These are phyloP conservation scores for Exophiala spinifera DNA, from an alignment of 2,329 filamentous ascomycete species.

Conservation along the genomic window DNA sequence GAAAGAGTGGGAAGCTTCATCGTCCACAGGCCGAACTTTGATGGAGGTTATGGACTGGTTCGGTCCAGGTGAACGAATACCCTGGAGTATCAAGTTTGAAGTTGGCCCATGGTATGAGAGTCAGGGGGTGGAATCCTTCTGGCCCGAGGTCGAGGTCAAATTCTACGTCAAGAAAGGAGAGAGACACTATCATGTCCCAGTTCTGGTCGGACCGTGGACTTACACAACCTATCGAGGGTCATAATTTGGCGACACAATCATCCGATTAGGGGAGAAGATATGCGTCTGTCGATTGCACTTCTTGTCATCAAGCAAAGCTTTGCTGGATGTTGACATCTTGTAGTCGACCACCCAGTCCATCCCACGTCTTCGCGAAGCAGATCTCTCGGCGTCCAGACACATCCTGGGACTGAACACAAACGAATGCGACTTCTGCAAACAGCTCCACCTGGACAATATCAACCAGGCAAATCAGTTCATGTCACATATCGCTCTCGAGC, in stretches of 20 bases:
- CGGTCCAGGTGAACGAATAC: slow-evolving; percentile 38
- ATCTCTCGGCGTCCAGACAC: too few species aligned
- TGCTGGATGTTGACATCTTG: background rate
- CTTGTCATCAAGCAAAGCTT: background rate
- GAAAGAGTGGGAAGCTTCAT: slow-evolving; percentile 42
- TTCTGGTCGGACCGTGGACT: slow-evolving; percentile 49
- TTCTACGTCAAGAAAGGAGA: slow-evolving; percentile 49
- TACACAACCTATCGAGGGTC: slow-evolving; percentile 52
- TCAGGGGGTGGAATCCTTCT: slow-evolving; percentile 49
- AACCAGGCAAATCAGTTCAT: too few species aligned
- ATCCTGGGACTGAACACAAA: too few species aligned
- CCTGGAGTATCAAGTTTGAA: slow-evolving; percentile 46
- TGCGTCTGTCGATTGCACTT: background rate
- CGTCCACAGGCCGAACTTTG: slow-evolving; percentile 27
- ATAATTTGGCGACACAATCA: slow-evolving; percentile 26
- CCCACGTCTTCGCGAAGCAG: too few species aligned
- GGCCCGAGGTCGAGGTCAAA: slow-evolving; percentile 50
- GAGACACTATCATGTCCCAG: slow-evolving; percentile 52
- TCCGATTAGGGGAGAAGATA: background rate
- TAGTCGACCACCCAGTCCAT: background rate
- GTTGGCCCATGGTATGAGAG: slow-evolving; percentile 48
- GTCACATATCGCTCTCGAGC: too few species aligned
- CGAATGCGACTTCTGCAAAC: too few species aligned
- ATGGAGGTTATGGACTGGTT: slow-evolving; percentile 28
- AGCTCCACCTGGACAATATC: too few species aligned